Evolutionary conservation across 768 basidiomycete species (phyloP).

Genomic region (Rhodotorula sphaerocarpa): DNA sequence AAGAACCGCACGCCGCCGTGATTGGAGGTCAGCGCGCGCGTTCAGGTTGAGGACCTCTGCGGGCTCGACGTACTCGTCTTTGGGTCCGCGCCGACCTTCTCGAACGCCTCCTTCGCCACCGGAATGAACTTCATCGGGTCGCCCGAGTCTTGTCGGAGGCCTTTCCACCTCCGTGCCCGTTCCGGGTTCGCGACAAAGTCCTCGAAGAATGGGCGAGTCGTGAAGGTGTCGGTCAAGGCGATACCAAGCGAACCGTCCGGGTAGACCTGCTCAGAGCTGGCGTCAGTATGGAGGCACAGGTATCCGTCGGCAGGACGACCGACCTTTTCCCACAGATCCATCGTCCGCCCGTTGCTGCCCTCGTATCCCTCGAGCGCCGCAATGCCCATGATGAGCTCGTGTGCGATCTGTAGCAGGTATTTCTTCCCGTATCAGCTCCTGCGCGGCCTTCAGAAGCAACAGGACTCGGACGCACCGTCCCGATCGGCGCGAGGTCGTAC

Average conservation of each 20-base stretch:
- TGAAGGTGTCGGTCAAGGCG: slow-evolving; percentile 92
- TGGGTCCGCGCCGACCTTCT: slow-evolving; percentile 60
- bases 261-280: slow-evolving; percentile 40
- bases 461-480: slow-evolving; percentile 41
- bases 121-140: slow-evolving; percentile 75
- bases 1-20: too few species aligned
- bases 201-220: slow-evolving; percentile 74
- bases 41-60: background rate
- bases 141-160: slow-evolving; percentile 87
- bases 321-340: slow-evolving; percentile 79
- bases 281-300: background rate
- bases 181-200: slow-evolving; percentile 52
- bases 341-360: slow-evolving; percentile 60
- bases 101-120: slow-evolving; percentile 63
- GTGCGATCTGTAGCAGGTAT: slow-evolving; percentile 43
- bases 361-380: slow-evolving; percentile 74
- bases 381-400: slow-evolving; percentile 47
- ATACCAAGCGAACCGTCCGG: slow-evolving; percentile 50
- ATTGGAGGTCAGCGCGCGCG: background rate
- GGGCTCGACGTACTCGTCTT: slow-evolving; percentile 45
- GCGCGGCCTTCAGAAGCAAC: too few species aligned
- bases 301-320: slow-evolving; percentile 36
- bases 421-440: too few species aligned
- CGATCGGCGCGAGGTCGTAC: slow-evolving; percentile 36
- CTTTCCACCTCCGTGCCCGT: slow-evolving; percentile 64